Evolutionary conservation across 2,329 filamentous ascomycete genomes (phyloP), one percentile per base, ranked within the genome.

Genomic region (Xylariaceae sp.): DNA sequence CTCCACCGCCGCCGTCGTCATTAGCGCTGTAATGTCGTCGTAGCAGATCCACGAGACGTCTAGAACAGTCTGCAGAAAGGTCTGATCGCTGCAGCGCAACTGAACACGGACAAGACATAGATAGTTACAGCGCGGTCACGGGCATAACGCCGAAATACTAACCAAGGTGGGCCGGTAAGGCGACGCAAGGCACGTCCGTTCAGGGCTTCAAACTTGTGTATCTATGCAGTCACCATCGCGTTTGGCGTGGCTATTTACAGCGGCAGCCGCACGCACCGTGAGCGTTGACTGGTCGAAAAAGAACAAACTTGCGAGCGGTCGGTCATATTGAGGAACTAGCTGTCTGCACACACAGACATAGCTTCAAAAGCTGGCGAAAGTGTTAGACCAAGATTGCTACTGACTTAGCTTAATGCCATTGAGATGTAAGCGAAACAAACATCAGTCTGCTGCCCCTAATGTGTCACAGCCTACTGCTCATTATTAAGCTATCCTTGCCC

Each of bases 11-110:
- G 35, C 35, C 4, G 30, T 15, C 30, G 16, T 33, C 30, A 33
- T 33, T 15, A 33, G 30, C 30, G 30, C 30, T 4, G 35, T 18
- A 18, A 37, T 37, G 10, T 37, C 35, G 18, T 37, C 35, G 35
- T 37, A 18, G n/a, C 35, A 37, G 35, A 37, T 37, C 35, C 35
- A 37, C n/a, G 35, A 37, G 13, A 37, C 35, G 16, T 37, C 35
- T 9, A 37, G 35, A 15, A 37, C 20, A 37, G 35, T 20, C 35
- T 15, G 13, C 16, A 16, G 4, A 18, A 5, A 5, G 20, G 35
- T 20, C n/a, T 37, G 13, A 16, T 37, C n/a, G 18, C 13, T 13
- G 35, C 35, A 13, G 35, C n/a, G n/a, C 15, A 11, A 15, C 15
- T 18, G 9, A 37, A 37, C 18, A 37, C 35, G 9, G 35, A n/a